These are phyloP conservation scores for Hordeum vulgare DNA, from an alignment of 176 grass and related monocot genomes.

Conservation along the genomic window MorexV3_pseudomolecules_assembly NC_058519.1:650479553-650480052, in stretches of 20 bases:
- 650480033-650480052: too few relatives aligned
- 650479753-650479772: not conserved
- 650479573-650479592: not conserved
- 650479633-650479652: not conserved
- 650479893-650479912: too few relatives aligned
- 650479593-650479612: not conserved
- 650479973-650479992: too few relatives aligned
- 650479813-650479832: not conserved
- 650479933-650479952: too few relatives aligned
- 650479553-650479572: slow-evolving; percentile 41
- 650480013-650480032: too few relatives aligned
- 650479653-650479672: not conserved
- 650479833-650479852: not conserved
- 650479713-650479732: not conserved
- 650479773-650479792: not conserved
- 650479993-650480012: too few relatives aligned
- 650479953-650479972: too few relatives aligned
- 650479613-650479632: not conserved
- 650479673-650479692: not conserved
- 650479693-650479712: not conserved
- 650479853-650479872: not conserved
- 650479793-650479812: not conserved
- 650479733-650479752: not conserved
- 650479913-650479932: too few relatives aligned
- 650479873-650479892: too few relatives aligned